Base-by-base conservation (phyloP, 164 flowering plant genomes). In the Liquidambar formosana region DNA sequence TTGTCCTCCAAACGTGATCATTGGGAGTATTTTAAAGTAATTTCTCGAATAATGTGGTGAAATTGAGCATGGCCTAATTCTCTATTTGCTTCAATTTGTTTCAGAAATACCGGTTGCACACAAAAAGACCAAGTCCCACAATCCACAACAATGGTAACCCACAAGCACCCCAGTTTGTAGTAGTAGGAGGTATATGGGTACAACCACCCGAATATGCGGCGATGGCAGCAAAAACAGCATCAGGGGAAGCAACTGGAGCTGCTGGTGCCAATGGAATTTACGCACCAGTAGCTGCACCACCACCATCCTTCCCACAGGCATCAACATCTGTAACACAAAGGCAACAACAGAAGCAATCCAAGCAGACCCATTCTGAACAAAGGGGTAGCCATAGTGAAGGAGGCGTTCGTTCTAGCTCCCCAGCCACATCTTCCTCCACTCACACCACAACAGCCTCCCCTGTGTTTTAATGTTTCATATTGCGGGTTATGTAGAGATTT, bases 161-260 rank as follows among this genome's bases (percentile, higher is more conserved):
- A 15, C 90, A 86, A 66, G 56, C 87, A 8, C 84, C 92, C 0
- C 95, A 87, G 33, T 82, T 86, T 63, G 85, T 89, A 11, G 88
- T 92, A 47, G 89, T 92, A 8, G 95, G 97, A 33, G 93, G 93
- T 26, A 78, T 91, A 63, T 91, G 94, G 94, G 85, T 87, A 44
- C 92, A 84, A 38, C 86, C 90, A 0, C 80, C 84, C 0, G 89
- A 85, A 11, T 84, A 80, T 53, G 71, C 87, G 0, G 58, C 73
- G 10, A 61, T 75, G 13, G 74, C 82, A 0, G 58, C 82, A 22
- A 59, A 84, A 14, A 45, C 79, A 10, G 25, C 78, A 10, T 63
- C 81, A 9, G 80, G 78, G 5, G 82, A 77, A 27, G 59, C 74
- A 2, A 43, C 78, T 46, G 57, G n/a, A n/a, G n/a, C n/a, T n/a